phyloP scores from a whole-genome alignment of 2,329 filamentous ascomycete species.

The Onygenales sp. region DNA sequence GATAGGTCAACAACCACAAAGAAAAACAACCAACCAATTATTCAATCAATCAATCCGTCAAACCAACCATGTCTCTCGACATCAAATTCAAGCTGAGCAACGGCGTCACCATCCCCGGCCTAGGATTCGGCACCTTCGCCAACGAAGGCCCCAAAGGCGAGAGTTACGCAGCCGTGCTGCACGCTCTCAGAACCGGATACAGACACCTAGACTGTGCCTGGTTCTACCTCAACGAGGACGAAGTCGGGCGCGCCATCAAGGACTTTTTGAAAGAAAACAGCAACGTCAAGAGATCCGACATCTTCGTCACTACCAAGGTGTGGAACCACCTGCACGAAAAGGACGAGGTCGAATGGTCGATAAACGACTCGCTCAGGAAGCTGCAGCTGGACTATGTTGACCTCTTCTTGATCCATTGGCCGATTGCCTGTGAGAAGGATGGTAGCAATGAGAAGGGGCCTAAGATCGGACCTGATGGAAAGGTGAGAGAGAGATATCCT shows the following conservation, averaged over 20 bases:
- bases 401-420: conserved; percentile 52
- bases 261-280: conserved; percentile 45
- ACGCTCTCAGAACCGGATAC: conserved; percentile 43
- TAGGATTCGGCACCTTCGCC: conserved; percentile 57
- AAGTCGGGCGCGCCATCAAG: conserved; percentile 43
- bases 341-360: conserved; percentile 40
- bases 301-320: conserved; percentile 45
- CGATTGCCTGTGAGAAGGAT: conserved; percentile 42
- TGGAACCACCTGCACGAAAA: conserved; percentile 44
- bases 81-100: conserved; percentile 45
- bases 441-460: conserved; percentile 30
- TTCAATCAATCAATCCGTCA: neutral
- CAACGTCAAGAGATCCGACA: conserved; percentile 39
- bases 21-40: neutral
- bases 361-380: conserved; percentile 52
- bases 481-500: conserved; percentile 24
- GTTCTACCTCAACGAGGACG: conserved; percentile 46
- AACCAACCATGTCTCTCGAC: conserved; percentile 45
- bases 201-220: conserved; percentile 48
- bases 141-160: conserved; percentile 54
- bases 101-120: conserved; percentile 51
- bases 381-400: conserved; percentile 64
- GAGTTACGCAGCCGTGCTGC: conserved; percentile 45
- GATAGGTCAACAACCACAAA: neutral
- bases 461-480: conserved; percentile 43